Conservation (phyloP, 1,284 basidiomycete genomes). For the Rhodofomes roseus region DNA sequence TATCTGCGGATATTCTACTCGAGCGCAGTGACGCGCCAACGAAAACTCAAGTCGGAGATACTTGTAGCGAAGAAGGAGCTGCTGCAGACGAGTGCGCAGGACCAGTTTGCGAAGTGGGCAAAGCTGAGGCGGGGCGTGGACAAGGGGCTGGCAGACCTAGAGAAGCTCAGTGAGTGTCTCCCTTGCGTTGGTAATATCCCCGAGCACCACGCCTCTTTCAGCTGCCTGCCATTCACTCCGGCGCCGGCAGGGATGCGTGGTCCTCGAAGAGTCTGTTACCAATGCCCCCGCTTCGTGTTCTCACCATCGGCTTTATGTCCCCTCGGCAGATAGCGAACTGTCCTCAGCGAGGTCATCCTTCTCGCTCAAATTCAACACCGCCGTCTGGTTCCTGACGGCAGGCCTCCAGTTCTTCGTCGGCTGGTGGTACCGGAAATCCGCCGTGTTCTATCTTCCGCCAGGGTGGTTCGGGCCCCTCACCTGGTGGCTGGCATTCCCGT, state of each 20-base stretch:
- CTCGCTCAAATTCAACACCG: constrained; percentile 67
- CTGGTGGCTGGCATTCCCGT: constrained; percentile 83
- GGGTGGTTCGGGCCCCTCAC: constrained; percentile 84
- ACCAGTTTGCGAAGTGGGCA: constrained; percentile 99
- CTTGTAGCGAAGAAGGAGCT: constrained; percentile 83
- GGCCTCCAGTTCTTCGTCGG: constrained; percentile 80
- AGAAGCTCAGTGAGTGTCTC: constrained; percentile 77
- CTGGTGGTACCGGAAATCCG: constrained; percentile 84
- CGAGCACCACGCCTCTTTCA: neutral
- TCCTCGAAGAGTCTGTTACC: neutral
- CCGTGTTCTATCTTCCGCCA: constrained; percentile 89
- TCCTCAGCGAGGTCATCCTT: constrained; percentile 66
- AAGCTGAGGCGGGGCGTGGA: constrained; percentile 89
- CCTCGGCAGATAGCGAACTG: constrained; percentile 62
- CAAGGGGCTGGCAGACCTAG: constrained; percentile 91
- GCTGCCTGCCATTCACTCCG: neutral
- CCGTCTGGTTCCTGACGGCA: constrained; percentile 80
- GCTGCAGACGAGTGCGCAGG: constrained; percentile 88
- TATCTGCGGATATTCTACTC: constrained; percentile 68
- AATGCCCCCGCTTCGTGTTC: neutral
- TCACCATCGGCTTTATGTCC: neutral
- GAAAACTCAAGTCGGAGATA: constrained; percentile 72
- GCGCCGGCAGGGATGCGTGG: neutral
- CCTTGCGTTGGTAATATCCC: neutral
- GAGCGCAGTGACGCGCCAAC: constrained; percentile 51